Evolutionary conservation across 1,284 basidiomycete genomes (phyloP).

Genomic region (Irpex rosettiformis): DNA sequence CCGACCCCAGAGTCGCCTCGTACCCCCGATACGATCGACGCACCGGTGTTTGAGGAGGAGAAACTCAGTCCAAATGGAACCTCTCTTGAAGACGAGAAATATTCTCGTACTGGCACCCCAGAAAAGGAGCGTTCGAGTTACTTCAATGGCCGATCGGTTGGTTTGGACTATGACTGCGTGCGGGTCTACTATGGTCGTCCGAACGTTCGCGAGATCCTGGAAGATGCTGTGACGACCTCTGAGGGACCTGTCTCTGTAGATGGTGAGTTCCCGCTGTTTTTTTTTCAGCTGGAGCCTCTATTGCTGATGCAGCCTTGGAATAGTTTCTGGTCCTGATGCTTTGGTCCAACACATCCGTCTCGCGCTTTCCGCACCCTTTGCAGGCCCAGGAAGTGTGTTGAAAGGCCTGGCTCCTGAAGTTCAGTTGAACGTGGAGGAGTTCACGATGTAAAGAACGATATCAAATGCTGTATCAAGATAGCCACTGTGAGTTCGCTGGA

Average conservation of each 20-base stretch:
- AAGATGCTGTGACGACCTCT: constrained; percentile 19
- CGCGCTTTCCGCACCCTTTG: constrained; percentile 20
- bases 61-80: background rate
- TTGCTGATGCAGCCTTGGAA: background rate
- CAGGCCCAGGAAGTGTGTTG: constrained; percentile 18
- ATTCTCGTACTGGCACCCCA: background rate
- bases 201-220: constrained; percentile 17
- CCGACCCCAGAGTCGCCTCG: background rate
- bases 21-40: background rate
- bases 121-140: constrained; percentile 4
- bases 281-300: background rate
- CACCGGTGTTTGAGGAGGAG: background rate
- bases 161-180: constrained; percentile 4
- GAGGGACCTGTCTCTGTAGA: constrained; percentile 22
- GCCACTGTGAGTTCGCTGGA: background rate
- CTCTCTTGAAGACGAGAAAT: background rate
- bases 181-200: constrained; percentile 15
- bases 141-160: background rate
- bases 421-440: constrained; percentile 22
- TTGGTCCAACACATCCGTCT: constrained; percentile 19
- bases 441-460: constrained; percentile 17
- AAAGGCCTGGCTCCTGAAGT: constrained; percentile 19
- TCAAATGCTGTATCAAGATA: background rate
- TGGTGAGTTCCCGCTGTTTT: constrained; percentile 13
- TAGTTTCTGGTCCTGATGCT: constrained; percentile 21